Base-by-base conservation (phyloP, 2,329 filamentous ascomycete species). In the Calonectria pseudoturangicola region DNA sequence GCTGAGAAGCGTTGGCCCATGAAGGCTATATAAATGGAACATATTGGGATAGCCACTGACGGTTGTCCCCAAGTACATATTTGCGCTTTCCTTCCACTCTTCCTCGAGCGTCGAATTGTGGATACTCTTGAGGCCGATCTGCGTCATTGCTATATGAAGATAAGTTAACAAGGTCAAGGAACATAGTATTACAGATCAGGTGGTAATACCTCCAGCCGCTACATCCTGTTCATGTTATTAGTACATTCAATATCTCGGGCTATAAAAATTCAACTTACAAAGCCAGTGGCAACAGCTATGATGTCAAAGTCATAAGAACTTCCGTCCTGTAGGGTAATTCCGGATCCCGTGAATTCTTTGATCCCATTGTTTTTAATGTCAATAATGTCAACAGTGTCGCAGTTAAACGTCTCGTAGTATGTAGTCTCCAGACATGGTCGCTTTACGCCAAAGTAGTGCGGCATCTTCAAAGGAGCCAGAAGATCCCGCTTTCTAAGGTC, bases 381-480 rank as follows among this genome's bases (percentile, higher is more conserved):
- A 15, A 88, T 76, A 7, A 88, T 51, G 33, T 87, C 83, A 5
- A 89, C 87, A 2, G 74, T 82, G 0, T 81, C 76, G 28, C 85
- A 80, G 79, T 87, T 87, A 72, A 88, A 87, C 79, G 86, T 84
- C 76, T 88, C 87, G 64, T 84, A 89, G 81, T 87, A 88, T 66
- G 81, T 79, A 7, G 82, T 70, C 76, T 87, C 86, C 0, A 87
- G 80, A 60, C 83, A 86, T 2, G 84, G 83, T 13, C 89, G 85
- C 81, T 90, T 92, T 48, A 86, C 83, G 8, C 89, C 90, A 76
- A 90, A 92, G 28, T 83, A 87, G 68, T 91, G 88, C 0, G 87
- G 89, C 80, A 86, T 87, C 54, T 88, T 79, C 10, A 84, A 75
- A 0, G 90, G 90, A 0, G 89, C 89, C 8, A 92, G 83, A 2